A percentile compares a stretch with the other conserved stretches of the same genome.
phyloP scores from a whole-genome alignment of 2,329 filamentous ascomycete genomes.

The Fusarium luffae region DNA sequence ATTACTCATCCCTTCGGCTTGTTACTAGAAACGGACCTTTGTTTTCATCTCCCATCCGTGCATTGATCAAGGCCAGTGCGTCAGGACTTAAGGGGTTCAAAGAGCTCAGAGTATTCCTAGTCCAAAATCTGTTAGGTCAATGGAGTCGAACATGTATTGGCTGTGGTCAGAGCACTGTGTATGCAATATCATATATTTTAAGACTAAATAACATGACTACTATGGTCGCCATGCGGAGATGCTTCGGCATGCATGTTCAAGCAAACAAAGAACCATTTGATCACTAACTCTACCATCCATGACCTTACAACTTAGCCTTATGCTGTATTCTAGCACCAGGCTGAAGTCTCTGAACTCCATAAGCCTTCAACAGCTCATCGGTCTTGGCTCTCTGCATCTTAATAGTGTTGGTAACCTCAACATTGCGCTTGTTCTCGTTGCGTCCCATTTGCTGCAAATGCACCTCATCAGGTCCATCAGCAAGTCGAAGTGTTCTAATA shows the following conservation, averaged over 20 bases:
- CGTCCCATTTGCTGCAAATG: constrained; percentile 84
- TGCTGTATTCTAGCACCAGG: constrained; percentile 64
- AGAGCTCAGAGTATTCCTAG: neutral
- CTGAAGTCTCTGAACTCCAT: constrained; percentile 59
- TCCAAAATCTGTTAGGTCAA: neutral
- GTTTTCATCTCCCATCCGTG: neutral
- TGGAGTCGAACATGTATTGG: neutral
- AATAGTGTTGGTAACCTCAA: constrained; percentile 70
- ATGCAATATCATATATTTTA: constrained; percentile 5
- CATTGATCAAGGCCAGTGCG: neutral
- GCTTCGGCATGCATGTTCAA: neutral
- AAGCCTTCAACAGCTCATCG: constrained; percentile 72
- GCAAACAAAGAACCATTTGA: constrained; percentile 6
- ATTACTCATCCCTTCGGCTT: neutral
- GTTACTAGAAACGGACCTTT: neutral
- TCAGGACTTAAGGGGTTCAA: neutral
- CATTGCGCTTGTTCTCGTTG: constrained; percentile 80
- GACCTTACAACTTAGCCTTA: constrained; percentile 57
- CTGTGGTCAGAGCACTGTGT: neutral
- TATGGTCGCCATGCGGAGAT: constrained; percentile 2
- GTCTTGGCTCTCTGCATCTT: constrained; percentile 72
- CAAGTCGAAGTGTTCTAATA: constrained; percentile 84
- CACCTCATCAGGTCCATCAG: constrained; percentile 97
- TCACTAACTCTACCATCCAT: constrained; percentile 22
- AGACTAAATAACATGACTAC: neutral